These are phyloP conservation scores for Apiotrichum siamense DNA, from an alignment of 1,284 basidiomycete genomes.

Conservation along the genomic window DNA sequence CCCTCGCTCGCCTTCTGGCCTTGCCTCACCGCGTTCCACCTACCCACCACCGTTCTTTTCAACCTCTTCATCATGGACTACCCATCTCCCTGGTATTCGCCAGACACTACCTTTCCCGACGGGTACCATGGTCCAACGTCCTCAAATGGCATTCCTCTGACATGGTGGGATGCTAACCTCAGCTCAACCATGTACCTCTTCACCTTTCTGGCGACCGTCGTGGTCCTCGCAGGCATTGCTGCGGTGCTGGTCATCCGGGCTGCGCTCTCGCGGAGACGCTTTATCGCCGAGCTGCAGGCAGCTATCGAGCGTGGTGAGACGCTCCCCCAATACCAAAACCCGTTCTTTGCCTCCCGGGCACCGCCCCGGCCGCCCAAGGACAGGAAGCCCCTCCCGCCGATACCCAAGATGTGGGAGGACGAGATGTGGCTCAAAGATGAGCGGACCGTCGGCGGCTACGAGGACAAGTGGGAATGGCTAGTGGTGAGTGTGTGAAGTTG, in stretches of 20 bases:
- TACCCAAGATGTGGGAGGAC: conserved; percentile 39
- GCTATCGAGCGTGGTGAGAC: conserved; percentile 37
- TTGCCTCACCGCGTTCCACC: too few relatives aligned
- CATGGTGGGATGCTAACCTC: background rate
- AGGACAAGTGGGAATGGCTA: background rate
- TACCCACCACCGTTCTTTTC: too few relatives aligned
- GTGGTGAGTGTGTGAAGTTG: background rate
- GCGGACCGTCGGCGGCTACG: background rate
- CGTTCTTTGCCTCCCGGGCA: conserved; percentile 1
- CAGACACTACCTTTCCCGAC: too few relatives aligned
- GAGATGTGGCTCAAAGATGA: conserved; percentile 27
- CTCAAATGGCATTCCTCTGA: too few relatives aligned
- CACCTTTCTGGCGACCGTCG: conserved; percentile 45
- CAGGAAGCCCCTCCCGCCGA: conserved; percentile 31
- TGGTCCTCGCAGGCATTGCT: conserved; percentile 38
- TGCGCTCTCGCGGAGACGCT: conserved; percentile 35
- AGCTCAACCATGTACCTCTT: conserved; percentile 42
- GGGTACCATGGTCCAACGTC: too few relatives aligned
- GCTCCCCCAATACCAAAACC: conserved; percentile 23
- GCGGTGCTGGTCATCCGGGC: conserved; percentile 38
- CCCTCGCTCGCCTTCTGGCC: too few relatives aligned
- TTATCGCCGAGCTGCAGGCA: conserved; percentile 31
- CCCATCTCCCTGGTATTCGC: too few relatives aligned
- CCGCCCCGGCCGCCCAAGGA: background rate
- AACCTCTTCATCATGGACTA: too few relatives aligned